Evolutionary conservation across 371 early-diverging fungal species (phyloP), one percentile per base, ranked within the genome.

Genomic region (Thermomucor indicae-seudaticae): DNA sequence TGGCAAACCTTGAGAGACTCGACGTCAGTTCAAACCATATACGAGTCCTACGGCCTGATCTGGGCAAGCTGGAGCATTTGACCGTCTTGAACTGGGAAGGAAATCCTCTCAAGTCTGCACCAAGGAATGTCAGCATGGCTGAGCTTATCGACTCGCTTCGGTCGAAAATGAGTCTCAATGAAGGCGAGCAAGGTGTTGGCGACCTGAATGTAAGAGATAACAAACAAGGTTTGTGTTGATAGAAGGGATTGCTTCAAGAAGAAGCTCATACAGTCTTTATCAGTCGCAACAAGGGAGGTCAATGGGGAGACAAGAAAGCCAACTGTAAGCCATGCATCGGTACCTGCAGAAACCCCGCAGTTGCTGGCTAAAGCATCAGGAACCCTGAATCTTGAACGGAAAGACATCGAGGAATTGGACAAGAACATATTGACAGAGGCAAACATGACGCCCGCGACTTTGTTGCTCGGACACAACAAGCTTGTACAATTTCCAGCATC

Each of bases 1-100:
- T 75, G 4, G 39, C 71, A 30, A 45, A 60, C n/a, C 46, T 60
- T 10, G 54, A 78, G 35, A 72, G 86, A 32, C 50, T 91, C 30
- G 88, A 89, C 68, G 57, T 89, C 22, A 58, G 81, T 17, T 76
- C 72, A 37, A 88, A 88, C 55, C 65, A 69, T 14, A 51, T 87
- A 47, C 67, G 65, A 43, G 20, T 46, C 25, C 62, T 85, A 16
- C 82, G 81, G 6, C 60, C 75, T 6, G 78, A 77, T 37, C 57
- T 89, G 12, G 84, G 85, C 2, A 54, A 64, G 25, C 54, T 88
- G 41, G 32, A 52, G 6, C 57, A 72, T 10, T 47, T 89, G 42
- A 61, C 70, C 14, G 58, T 70, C 10, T 58, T 85, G 30, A 60
- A 58, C 1, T 80, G 75, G 67, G 80, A 80, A 46, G 82, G 83